phyloP scores from a whole-genome alignment of 2,329 filamentous ascomycete species.

The Fusarium bulbicola region DNA sequence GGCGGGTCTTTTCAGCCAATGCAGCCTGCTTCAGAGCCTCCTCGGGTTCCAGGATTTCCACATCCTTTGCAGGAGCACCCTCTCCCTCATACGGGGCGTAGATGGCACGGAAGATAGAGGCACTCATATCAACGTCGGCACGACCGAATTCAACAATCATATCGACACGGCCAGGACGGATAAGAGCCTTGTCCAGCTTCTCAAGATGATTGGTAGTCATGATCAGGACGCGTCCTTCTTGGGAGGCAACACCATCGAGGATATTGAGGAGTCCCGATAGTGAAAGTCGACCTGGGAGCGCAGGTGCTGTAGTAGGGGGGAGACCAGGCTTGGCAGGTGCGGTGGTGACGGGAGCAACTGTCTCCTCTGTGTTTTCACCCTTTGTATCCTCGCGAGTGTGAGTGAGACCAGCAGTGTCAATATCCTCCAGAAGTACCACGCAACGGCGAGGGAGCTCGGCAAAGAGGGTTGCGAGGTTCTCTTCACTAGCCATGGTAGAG shows the following conservation, averaged over 20 bases:
- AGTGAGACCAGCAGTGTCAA: constrained; percentile 76
- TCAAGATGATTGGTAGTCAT: constrained; percentile 74
- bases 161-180: constrained; percentile 70
- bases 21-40: constrained; percentile 44
- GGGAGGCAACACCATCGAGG: constrained; percentile 76
- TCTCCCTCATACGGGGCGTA: constrained; percentile 61
- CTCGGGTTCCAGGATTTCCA: constrained; percentile 26
- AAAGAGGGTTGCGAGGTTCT: constrained; percentile 71
- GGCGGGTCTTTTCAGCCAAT: constrained; percentile 45
- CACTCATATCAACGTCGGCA: constrained; percentile 62
- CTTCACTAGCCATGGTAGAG: constrained; percentile 70
- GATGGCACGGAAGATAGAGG: constrained; percentile 66
- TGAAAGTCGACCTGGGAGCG: constrained; percentile 59
- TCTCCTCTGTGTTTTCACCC: constrained; percentile 35
- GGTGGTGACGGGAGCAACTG: constrained; percentile 20
- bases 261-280: constrained; percentile 83
- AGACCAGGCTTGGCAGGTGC: constrained; percentile 11
- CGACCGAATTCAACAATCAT: constrained; percentile 66
- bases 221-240: constrained; percentile 70
- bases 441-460: constrained; percentile 73
- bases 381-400: constrained; percentile 60
- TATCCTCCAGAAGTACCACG: constrained; percentile 79
- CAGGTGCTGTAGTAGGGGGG: neutral
- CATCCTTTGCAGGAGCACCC: neutral
- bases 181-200: constrained; percentile 69